Evolutionary conservation across 139 green algal genomes (phyloP).

Genomic region (Coelastrella sp.): DNA sequence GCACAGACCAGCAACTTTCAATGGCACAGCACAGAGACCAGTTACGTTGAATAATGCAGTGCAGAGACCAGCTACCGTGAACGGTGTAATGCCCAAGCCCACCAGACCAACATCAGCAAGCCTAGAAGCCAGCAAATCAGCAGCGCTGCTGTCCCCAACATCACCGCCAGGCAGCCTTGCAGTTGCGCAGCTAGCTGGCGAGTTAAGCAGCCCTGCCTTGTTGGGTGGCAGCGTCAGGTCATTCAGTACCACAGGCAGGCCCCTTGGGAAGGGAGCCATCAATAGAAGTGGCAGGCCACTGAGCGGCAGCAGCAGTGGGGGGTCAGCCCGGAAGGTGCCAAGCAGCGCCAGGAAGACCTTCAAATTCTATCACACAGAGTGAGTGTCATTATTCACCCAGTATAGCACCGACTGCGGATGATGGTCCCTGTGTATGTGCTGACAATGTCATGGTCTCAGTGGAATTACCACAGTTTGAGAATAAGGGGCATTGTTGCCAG

Average conservation of each 20-base stretch:
- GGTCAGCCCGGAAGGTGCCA: background rate
- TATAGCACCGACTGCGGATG: background rate
- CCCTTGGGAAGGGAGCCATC: background rate
- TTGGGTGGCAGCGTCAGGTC: background rate
- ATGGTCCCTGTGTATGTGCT: too few relatives aligned
- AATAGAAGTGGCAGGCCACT: slow-evolving; percentile 7
- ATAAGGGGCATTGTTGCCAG: background rate
- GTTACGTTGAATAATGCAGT: too few relatives aligned
- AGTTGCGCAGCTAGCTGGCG: background rate
- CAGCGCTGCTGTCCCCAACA: background rate
- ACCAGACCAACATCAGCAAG: background rate
- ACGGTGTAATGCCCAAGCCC: too few relatives aligned
- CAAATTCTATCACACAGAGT: slow-evolving; percentile 52
- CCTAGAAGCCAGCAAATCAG: background rate
- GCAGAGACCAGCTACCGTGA: too few relatives aligned
- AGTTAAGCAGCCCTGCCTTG: slow-evolving; percentile 19
- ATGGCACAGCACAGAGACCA: too few relatives aligned
- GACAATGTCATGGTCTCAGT: too few relatives aligned
- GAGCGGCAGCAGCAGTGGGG: background rate
- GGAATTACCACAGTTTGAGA: background rate
- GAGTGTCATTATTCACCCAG: background rate
- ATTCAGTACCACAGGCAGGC: background rate
- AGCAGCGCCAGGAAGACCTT: slow-evolving; percentile 46
- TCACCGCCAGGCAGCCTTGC: background rate
- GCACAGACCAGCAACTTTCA: background rate